Evolutionary conservation across 177 flowering plant genomes (phyloP), one percentile per base, ranked within the genome.

Genomic region (Tripterygium wilfordii): DNA sequence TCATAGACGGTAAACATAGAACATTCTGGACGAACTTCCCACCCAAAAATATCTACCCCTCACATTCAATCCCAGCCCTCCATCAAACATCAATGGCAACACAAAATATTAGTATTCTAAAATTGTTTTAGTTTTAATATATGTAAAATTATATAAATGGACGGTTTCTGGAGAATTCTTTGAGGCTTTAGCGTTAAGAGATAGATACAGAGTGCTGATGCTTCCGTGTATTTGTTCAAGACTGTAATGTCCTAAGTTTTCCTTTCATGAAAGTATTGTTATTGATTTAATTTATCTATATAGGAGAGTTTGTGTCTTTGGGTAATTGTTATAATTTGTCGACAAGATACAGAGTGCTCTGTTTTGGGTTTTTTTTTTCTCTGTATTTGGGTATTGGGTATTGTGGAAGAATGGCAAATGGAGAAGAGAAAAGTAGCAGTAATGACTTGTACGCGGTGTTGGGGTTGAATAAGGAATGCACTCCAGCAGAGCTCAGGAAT

Each of bases 401-500:
- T 44, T 24, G 16, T 24, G 2, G 22, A 50, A 42, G 19, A 69
- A 82, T 84, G 89, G 90, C 75, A 6, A 48, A 51, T 26, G 63
- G 57, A 26, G 76, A 51, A 36, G 79, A 68, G 41, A 70, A 76
- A 38, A 54, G 53, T 42, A 72, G 72, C 36, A 59, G 53, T 47
- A 29, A 19, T n/a, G 81, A 88, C 52, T 78, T 79, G 21, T 88
- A 88, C 53, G 62, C 65, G 5, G 82, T 83, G 45, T 50, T 85
- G 69, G 97, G 95, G 42, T 52, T 89, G 77, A 60, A 69, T 38
- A 89, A 80, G 68, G 88, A 83, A 58, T 89, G 97, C 68, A 57
- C 88, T 4, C 48, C 60, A 0, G 17, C 72, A 12, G 95, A 89
- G 58, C 77, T 89, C 31, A 58, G 71, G 40, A 64, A 54, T 42